Conservation (phyloP, 2,329 filamentous ascomycete genomes). For the Aureobasidium sp. region DNA sequence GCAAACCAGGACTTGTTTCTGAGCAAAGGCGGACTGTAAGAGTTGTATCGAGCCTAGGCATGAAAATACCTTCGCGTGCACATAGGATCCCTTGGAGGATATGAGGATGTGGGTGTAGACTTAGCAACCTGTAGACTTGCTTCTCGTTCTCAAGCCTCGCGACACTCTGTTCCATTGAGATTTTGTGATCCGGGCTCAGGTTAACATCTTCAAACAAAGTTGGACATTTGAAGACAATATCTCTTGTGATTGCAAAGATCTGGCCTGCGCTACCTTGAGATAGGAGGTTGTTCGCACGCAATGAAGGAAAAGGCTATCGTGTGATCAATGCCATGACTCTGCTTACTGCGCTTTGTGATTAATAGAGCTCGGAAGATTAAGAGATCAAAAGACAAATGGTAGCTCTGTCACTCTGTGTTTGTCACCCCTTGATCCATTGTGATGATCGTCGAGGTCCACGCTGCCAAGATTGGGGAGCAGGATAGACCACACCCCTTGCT, state of each 20-base stretch:
- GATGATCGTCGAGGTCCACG: too few relatives aligned
- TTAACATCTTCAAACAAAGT: neutral
- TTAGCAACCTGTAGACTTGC: neutral
- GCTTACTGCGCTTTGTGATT: neutral
- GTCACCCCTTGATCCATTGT: too few relatives aligned
- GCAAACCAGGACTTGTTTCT: neutral
- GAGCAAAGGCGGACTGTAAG: neutral
- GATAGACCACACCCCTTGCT: too few relatives aligned
- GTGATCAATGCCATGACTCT: neutral
- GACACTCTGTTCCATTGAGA: neutral
- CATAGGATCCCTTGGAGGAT: neutral
- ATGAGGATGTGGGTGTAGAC: neutral
- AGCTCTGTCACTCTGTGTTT: neutral
- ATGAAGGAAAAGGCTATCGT: neutral
- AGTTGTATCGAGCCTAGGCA: neutral
- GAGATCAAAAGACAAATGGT: neutral
- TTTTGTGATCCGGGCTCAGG: neutral
- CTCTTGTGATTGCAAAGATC: neutral
- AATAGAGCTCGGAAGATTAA: neutral
- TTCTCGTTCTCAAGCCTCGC: neutral
- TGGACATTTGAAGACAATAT: neutral
- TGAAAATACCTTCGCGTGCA: neutral
- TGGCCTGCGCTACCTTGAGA: neutral
- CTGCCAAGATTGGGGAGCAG: too few relatives aligned
- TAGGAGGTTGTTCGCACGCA: neutral